Conservation (phyloP, 2,329 filamentous ascomycete species). For the Pseudogymnoascus destructans region DNA sequence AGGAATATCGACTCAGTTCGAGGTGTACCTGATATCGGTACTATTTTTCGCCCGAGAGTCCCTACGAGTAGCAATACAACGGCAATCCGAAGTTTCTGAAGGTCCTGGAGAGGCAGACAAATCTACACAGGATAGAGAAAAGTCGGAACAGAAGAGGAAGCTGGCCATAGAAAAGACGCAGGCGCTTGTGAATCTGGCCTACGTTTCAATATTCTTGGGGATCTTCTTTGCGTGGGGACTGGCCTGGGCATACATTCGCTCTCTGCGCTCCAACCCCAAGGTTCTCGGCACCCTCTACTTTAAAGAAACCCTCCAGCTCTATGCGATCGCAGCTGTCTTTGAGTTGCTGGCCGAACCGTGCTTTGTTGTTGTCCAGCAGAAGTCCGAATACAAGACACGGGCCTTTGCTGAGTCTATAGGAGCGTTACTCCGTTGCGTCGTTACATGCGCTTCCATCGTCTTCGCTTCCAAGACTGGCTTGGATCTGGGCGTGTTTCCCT, state of each 20-base stretch:
- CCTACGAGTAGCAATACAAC: constrained; percentile 78
- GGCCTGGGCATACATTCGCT: constrained; percentile 53
- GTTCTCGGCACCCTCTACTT: constrained; percentile 50
- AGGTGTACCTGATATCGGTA: constrained; percentile 85
- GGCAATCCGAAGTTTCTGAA: constrained; percentile 40
- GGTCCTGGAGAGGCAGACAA: constrained; percentile 10
- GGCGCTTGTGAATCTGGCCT: constrained; percentile 76
- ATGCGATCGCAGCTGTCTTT: constrained; percentile 44
- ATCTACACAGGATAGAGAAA: constrained; percentile 12
- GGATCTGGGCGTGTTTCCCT: constrained; percentile 67
- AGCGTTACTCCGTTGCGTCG: constrained; percentile 61
- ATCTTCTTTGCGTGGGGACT: constrained; percentile 49
- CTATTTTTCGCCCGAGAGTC: constrained; percentile 90
- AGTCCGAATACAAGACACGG: constrained; percentile 65
- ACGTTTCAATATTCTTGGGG: constrained; percentile 62
- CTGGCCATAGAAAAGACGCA: constrained; percentile 39
- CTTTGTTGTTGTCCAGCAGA: constrained; percentile 77
- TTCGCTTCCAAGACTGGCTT: constrained; percentile 40
- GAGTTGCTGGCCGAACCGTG: constrained; percentile 80
- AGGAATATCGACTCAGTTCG: constrained; percentile 77
- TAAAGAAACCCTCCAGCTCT: constrained; percentile 37
- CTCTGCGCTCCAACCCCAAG: constrained; percentile 34
- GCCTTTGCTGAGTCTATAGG: constrained; percentile 74
- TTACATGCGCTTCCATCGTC: constrained; percentile 59
- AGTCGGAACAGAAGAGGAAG: constrained; percentile 15